Base-by-base conservation (phyloP, 208 protist species). In the Angomonas ambiguus region DNA sequence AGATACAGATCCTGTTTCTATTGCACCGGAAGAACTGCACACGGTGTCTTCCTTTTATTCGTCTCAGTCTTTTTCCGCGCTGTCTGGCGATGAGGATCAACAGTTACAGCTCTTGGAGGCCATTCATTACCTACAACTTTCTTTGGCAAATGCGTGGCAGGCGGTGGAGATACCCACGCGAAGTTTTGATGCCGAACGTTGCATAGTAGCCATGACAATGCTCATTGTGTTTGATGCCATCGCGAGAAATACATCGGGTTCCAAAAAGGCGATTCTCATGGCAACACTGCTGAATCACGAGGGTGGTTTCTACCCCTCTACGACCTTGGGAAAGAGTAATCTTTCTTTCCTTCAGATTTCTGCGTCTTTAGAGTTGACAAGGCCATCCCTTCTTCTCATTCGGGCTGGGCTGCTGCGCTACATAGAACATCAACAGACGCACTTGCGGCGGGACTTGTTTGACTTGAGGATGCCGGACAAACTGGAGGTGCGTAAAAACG, bases 401-500 rank as follows among this genome's bases (percentile, higher is more conserved):
- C 87, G 85, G 27, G 69, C 74, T 13, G 73, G 64, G 30, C 28
- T 91, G 48, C 60, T 94, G 57, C 79, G 72, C 24, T 92, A 88
- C 79, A 90, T 90, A 16, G 38, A 65, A 16, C 61, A 71, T 51
- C 73, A 81, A 55, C 51, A 76, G 25, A 28, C n/a, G 28, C 13
- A 51, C 33, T 49, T 57, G 13, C 27, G 60, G 1, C 51, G 64
- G 45, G 83, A 87, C 63, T 68, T 94, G 42, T 90, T 93, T 49
- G 83, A 93, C 63, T 38, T 91, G 11, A 74, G 71, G 20, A 85
- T 89, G 84, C 69, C 86, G 3, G 82, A 91, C 64, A 93, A 92
- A 59, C 67, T 93, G 4, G 88, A 94, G 65, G 24, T 93, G 28
- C 80, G 81, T 42, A 90, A 91, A 61, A 66, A 49, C n/a, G 78